phyloP scores from a whole-genome alignment of 2,329 filamentous ascomycete genomes.

The Elsinoe perseae region DNA sequence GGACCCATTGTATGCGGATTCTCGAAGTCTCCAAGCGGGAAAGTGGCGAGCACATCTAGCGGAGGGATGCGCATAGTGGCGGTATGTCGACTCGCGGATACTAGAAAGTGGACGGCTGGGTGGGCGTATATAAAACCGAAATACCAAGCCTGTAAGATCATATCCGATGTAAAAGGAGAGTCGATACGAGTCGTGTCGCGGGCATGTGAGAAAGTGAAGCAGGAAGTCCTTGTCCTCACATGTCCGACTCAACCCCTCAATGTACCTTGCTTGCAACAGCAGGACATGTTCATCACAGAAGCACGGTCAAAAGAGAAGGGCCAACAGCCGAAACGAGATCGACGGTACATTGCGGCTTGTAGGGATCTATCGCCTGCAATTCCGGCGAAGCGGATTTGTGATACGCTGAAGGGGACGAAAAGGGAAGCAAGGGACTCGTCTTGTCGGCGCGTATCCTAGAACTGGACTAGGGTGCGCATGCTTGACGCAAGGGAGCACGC shows the following conservation, averaged over 20 bases:
- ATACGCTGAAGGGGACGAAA: background rate
- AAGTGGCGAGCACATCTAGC: constrained; percentile 29
- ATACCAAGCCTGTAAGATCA: background rate
- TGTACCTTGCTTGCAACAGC: background rate
- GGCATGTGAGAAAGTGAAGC: background rate
- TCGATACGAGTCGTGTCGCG: background rate
- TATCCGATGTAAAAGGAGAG: background rate
- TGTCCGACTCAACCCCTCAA: background rate
- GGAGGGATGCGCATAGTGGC: constrained; percentile 22
- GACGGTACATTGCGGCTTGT: background rate
- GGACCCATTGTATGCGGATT: constrained; percentile 35
- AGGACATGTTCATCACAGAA: background rate
- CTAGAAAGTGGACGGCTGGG: background rate
- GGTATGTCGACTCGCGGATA: background rate
- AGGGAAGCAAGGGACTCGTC: constrained; percentile 10
- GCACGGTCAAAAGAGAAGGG: background rate
- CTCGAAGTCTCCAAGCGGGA: constrained; percentile 36
- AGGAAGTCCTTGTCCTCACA: background rate
- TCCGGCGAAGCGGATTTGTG: background rate
- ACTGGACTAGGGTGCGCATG: background rate
- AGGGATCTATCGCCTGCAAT: background rate
- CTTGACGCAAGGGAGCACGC: constrained; percentile 9
- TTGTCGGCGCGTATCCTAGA: background rate
- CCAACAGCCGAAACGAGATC: constrained; percentile 4
- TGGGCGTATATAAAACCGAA: background rate